Conservation (phyloP, 2,329 filamentous ascomycete genomes). For the Colletotrichum tropicale region DNA sequence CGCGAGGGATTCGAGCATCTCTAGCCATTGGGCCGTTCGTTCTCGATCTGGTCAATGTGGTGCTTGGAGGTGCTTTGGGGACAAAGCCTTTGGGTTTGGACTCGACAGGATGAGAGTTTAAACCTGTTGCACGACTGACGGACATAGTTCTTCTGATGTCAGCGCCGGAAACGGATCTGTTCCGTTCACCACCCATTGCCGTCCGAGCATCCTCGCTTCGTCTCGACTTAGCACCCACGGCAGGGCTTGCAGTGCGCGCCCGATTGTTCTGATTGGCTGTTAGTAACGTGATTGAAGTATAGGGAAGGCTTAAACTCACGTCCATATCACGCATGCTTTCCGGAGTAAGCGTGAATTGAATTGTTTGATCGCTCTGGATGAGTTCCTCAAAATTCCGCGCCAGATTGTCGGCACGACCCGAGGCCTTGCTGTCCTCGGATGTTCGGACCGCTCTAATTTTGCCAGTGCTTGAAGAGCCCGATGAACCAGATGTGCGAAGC, state of each 20-base stretch:
- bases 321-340: slow-evolving; percentile 75
- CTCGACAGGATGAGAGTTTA: slow-evolving; percentile 38
- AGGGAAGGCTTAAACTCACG: not conserved
- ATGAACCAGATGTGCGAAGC: slow-evolving; percentile 55
- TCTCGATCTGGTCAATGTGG: slow-evolving; percentile 35
- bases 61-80: slow-evolving; percentile 34
- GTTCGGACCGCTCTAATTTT: slow-evolving; percentile 59
- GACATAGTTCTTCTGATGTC: slow-evolving; percentile 39
- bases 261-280: slow-evolving; percentile 38
- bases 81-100: slow-evolving; percentile 27
- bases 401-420: slow-evolving; percentile 58
- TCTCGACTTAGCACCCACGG: slow-evolving; percentile 42
- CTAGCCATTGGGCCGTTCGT: slow-evolving; percentile 54
- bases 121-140: slow-evolving; percentile 36
- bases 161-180: slow-evolving; percentile 41
- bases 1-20: slow-evolving; percentile 73
- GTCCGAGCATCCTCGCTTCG: slow-evolving; percentile 52
- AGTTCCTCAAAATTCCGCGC: slow-evolving; percentile 77
- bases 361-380: slow-evolving; percentile 81
- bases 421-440: slow-evolving; percentile 60
- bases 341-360: slow-evolving; percentile 82
- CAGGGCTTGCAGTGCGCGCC: slow-evolving; percentile 43
- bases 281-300: not conserved
- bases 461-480: slow-evolving; percentile 51
- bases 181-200: slow-evolving; percentile 37